A percentile compares a stretch with the other conserved stretches of the same genome.
Evolutionary conservation across 768 basidiomycete species (phyloP).

Genomic region (Amanita inopinata): DNA sequence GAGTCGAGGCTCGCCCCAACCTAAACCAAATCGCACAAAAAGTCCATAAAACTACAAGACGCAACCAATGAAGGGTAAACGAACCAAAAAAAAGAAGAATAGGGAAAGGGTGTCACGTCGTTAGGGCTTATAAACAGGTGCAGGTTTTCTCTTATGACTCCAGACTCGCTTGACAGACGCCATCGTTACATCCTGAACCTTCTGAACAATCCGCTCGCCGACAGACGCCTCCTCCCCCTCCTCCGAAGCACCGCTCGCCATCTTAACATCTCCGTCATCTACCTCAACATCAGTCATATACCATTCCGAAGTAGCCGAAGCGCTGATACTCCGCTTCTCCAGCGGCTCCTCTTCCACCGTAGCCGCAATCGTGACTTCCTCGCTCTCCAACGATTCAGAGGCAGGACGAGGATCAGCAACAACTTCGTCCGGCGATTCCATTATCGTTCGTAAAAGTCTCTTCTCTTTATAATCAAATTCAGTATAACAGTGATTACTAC

Average conservation of each 20-base stretch:
- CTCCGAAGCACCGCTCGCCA: background rate
- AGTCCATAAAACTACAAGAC: too few relatives aligned
- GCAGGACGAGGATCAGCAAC: background rate
- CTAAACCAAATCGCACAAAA: too few relatives aligned
- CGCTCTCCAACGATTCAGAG: too few relatives aligned
- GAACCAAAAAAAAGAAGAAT: too few relatives aligned
- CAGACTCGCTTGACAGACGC: background rate
- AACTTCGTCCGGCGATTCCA: conserved; percentile 5
- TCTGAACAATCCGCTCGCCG: background rate
- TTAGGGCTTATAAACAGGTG: conserved; percentile 4
- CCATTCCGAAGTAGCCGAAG: background rate
- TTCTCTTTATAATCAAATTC: background rate
- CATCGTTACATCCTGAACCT: background rate
- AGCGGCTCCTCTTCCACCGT: background rate
- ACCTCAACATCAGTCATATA: background rate
- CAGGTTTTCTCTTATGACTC: conserved; percentile 5
- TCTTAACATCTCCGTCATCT: background rate
- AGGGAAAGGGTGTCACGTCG: too few relatives aligned
- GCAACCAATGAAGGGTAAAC: too few relatives aligned
- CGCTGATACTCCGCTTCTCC: background rate
- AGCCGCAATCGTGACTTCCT: background rate
- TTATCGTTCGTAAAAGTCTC: conserved; percentile 1
- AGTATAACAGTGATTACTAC: too few relatives aligned
- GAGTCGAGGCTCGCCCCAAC: too few relatives aligned
- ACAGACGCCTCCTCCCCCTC: background rate